Conservation (phyloP, 306 rosid genomes). For the Luffa aegyptiaca region DNA sequence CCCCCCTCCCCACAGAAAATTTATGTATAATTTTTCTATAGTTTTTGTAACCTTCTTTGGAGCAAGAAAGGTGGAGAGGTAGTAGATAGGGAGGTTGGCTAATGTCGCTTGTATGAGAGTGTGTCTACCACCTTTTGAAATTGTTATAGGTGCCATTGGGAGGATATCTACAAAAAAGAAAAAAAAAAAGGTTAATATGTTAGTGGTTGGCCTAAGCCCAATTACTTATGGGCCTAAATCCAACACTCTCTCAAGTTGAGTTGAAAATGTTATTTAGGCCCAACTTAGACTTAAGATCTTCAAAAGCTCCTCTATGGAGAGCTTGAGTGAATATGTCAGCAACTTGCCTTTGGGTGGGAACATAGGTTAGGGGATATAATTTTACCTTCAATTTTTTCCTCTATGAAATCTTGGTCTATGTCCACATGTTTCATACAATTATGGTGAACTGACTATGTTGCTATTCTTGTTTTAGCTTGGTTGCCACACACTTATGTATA, state of each 20-base stretch:
- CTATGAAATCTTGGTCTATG: neutral
- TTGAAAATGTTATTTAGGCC: neutral
- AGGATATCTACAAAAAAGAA: neutral
- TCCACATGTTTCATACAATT: neutral
- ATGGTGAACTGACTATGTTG: neutral
- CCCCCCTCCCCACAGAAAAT: no score
- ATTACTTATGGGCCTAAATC: neutral
- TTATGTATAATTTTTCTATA: no score
- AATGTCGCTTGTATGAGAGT: no score
- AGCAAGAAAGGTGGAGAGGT: no score
- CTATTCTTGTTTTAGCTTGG: neutral
- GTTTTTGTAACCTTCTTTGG: no score
- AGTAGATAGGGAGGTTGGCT: no score
- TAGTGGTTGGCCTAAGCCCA: neutral
- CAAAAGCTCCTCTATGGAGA: neutral
- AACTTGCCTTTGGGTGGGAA: neutral
- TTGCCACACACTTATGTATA: neutral
- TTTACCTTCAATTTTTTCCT: neutral
- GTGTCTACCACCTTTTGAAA: no score
- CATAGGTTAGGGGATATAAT: neutral
- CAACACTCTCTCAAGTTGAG: neutral
- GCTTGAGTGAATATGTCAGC: neutral
- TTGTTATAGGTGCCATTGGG: neutral
- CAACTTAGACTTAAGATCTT: neutral
- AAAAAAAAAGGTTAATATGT: no score